Evolutionary conservation across 225 moss, liverwort and hornwort species (phyloP).

Genomic region (Asterella californica): DNA sequence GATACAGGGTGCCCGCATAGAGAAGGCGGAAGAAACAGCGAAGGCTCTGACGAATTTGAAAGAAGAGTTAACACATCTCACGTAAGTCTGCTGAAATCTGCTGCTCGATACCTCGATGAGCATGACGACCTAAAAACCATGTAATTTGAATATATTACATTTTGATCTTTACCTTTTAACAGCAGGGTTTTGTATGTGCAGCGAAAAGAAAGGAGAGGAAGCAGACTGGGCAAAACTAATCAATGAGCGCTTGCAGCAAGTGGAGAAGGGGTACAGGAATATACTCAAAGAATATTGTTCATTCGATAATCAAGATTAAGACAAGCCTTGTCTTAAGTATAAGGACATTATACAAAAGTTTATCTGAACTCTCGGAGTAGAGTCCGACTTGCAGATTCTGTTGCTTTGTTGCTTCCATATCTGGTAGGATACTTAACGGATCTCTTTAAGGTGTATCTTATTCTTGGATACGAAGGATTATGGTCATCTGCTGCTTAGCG

Average conservation of each 20-base stretch:
- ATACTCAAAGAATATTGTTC: neutral
- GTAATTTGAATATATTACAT: neutral
- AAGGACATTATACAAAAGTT: no score
- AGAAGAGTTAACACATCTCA: constrained; percentile 52
- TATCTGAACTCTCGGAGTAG: neutral
- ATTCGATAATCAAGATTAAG: neutral
- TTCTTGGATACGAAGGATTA: neutral
- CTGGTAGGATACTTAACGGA: neutral
- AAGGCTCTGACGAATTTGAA: constrained; percentile 53
- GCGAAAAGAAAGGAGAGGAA: constrained; percentile 47
- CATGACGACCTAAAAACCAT: neutral
- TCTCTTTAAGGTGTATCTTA: neutral
- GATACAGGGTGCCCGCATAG: constrained; percentile 53
- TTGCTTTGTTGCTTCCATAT: neutral
- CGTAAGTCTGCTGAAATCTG: constrained; percentile 31
- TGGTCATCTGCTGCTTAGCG: neutral
- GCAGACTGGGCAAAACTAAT: constrained; percentile 37
- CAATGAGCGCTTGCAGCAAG: constrained; percentile 46
- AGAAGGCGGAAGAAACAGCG: constrained; percentile 70
- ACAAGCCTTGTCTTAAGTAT: neutral
- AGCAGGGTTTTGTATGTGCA: constrained; percentile 14
- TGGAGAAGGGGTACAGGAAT: constrained; percentile 49
- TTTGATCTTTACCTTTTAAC: neutral
- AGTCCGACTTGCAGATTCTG: neutral
- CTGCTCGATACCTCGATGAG: neutral